Conservation (phyloP, 1,139 yeast genomes). For the Wickerhamomyces sp. region DNA sequence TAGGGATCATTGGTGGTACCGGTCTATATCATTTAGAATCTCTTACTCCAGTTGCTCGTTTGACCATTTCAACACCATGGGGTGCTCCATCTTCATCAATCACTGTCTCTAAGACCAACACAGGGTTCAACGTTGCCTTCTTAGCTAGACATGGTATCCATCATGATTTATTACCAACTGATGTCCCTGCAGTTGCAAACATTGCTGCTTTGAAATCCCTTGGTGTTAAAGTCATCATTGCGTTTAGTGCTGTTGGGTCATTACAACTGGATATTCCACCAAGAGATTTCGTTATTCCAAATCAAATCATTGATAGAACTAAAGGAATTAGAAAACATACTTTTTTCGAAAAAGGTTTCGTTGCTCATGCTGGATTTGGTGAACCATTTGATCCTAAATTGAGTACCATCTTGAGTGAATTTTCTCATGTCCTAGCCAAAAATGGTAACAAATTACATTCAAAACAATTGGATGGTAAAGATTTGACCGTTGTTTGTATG, state of each 20-base stretch:
- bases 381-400: constrained; percentile 87
- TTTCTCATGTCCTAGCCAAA: constrained; percentile 49
- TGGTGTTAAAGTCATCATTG: constrained; percentile 84
- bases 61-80: constrained; percentile 90
- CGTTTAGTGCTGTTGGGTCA: constrained; percentile 96
- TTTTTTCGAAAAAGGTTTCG: constrained; percentile 88
- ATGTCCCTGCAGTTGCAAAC: constrained; percentile 90
- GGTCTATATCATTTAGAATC: constrained; percentile 89
- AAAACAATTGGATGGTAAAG: constrained; percentile 32
- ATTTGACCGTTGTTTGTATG: constrained; percentile 88
- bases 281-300: constrained; percentile 91
- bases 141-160: constrained; percentile 91
- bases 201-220: constrained; percentile 89
- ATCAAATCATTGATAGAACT: constrained; percentile 93
- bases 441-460: constrained; percentile 36
- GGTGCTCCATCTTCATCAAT: constrained; percentile 94
- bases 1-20: constrained; percentile 95
- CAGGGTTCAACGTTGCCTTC: constrained; percentile 87
- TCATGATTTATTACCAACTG: constrained; percentile 86
- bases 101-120: constrained; percentile 70
- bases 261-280: constrained; percentile 85
- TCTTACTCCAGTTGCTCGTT: constrained; percentile 77
- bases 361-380: constrained; percentile 96
- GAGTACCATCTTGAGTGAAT: constrained; percentile 57
- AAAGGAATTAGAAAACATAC: constrained; percentile 91